These are phyloP conservation scores for Trichaptum fuscoviolaceum DNA, from an alignment of 768 basidiomycete genomes.

Conservation along the genomic window DNA sequence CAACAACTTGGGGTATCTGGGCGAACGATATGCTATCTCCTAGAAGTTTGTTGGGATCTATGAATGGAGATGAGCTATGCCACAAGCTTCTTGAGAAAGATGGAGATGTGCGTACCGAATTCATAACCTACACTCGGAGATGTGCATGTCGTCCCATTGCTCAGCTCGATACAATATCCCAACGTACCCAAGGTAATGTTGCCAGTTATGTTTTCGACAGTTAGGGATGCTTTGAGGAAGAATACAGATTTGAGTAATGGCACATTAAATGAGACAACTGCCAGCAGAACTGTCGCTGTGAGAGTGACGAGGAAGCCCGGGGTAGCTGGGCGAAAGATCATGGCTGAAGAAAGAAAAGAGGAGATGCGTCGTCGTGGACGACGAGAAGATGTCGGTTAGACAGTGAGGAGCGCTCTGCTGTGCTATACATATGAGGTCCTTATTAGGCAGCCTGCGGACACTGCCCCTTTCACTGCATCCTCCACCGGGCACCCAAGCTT, in stretches of 20 bases:
- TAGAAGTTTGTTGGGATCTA: constrained; percentile 80
- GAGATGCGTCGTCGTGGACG: neutral
- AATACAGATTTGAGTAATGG: constrained; percentile 85
- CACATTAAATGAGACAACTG: constrained; percentile 85
- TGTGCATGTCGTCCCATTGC: constrained; percentile 62
- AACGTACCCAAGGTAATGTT: constrained; percentile 81
- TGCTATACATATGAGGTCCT: neutral
- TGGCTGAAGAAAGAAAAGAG: constrained; percentile 20
- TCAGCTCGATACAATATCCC: constrained; percentile 74
- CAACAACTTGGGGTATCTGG: constrained; percentile 73
- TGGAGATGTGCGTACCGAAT: constrained; percentile 55
- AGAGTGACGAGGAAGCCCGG: constrained; percentile 85
- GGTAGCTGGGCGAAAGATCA: constrained; percentile 76
- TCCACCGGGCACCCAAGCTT: neutral
- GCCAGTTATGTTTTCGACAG: constrained; percentile 43
- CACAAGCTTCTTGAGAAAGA: constrained; percentile 1
- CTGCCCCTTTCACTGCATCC: neutral
- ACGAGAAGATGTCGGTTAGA: constrained; percentile 1
- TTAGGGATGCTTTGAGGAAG: constrained; percentile 76
- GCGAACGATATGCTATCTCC: constrained; percentile 53
- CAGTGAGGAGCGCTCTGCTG: neutral
- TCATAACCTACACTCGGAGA: constrained; percentile 81
- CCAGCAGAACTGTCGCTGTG: constrained; percentile 71
- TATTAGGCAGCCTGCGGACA: neutral
- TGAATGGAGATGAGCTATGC: constrained; percentile 1